Conservation (phyloP, 129 eudicot genomes). For the Flaveria robusta region DNA sequence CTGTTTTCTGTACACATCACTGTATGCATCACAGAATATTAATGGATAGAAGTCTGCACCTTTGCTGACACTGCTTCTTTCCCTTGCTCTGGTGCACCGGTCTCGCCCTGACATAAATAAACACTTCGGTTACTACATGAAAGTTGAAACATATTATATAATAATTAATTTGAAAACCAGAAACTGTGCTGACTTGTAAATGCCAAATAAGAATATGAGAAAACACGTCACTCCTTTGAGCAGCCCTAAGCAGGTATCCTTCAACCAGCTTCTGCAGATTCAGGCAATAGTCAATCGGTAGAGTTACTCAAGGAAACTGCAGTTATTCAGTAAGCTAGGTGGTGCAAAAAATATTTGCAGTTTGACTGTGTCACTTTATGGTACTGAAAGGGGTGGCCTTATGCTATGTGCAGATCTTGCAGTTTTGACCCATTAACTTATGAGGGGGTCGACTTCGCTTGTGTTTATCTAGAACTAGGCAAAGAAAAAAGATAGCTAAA, state of each 20-base stretch:
- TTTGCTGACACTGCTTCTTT: slow-evolving; percentile 72
- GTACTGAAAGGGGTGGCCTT: slow-evolving; percentile 9
- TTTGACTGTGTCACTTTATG: slow-evolving; percentile 9
- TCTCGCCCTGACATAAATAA: slow-evolving; percentile 73
- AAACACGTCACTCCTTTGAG: slow-evolving; percentile 94
- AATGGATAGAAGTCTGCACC: slow-evolving; percentile 43
- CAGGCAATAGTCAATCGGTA: slow-evolving; percentile 1
- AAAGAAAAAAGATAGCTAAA: neutral
- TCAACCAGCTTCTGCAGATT: slow-evolving; percentile 80
- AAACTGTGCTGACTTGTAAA: slow-evolving; percentile 66
- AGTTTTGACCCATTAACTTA: neutral
- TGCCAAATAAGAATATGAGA: slow-evolving; percentile 99
- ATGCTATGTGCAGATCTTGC: neutral
- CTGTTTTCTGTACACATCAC: slow-evolving; percentile 6
- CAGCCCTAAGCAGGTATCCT: slow-evolving; percentile 97
- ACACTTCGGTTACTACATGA: slow-evolving; percentile 24
- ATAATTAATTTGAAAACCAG: neutral
- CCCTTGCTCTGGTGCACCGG: slow-evolving; percentile 74
- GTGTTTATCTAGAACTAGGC: neutral
- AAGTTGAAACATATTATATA: slow-evolving; percentile 24
- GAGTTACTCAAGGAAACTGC: neutral
- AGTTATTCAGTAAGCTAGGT: neutral
- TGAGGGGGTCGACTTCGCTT: neutral
- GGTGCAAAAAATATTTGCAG: slow-evolving; percentile 6
- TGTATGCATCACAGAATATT: neutral